Conservation (phyloP, 2,329 filamentous ascomycete genomes). For the Colletotrichum sp. region DNA sequence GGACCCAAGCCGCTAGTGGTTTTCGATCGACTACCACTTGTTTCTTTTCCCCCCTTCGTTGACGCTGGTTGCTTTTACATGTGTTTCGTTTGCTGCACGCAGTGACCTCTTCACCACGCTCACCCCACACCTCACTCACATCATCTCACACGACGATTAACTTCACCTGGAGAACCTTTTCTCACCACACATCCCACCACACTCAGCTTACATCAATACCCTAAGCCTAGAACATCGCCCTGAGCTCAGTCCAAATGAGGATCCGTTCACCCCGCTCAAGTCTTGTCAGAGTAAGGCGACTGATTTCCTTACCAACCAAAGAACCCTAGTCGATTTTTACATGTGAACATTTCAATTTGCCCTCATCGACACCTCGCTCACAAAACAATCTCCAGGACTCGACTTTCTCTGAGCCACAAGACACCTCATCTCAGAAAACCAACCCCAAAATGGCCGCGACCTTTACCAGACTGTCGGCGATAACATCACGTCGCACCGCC, state of each 20-base stretch:
- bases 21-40: neutral
- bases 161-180: neutral
- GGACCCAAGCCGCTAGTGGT: neutral
- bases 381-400: neutral
- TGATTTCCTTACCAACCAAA: neutral
- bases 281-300: neutral
- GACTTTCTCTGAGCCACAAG: neutral
- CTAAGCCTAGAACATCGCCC: neutral
- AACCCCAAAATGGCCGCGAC: neutral
- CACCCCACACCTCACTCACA: neutral
- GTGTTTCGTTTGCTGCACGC: neutral
- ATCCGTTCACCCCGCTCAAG: neutral
- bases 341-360: neutral
- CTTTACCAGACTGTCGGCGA: neutral
- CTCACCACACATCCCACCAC: neutral
- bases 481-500: slow-evolving; percentile 12
- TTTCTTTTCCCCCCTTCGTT: neutral
- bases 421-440: neutral
- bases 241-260: neutral
- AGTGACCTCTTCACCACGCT: neutral
- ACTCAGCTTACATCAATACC: neutral
- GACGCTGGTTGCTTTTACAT: neutral
- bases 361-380: neutral
- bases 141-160: neutral
- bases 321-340: neutral